Conservation (phyloP, 306 rosid species). For the Casuarina equisetifolia region DNA sequence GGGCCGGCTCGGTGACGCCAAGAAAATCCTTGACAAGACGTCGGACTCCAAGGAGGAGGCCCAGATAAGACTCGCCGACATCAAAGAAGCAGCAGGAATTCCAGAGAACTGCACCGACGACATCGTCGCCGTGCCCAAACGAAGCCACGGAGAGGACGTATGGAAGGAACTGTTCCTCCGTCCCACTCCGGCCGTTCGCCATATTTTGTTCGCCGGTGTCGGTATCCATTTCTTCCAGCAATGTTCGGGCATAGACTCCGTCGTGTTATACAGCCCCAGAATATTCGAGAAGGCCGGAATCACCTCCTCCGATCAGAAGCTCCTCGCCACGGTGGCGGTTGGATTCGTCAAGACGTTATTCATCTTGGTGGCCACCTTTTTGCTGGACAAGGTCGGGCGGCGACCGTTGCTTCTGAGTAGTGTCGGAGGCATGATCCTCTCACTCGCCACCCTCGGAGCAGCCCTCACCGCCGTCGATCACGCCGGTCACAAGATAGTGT, state of each 20-base stretch:
- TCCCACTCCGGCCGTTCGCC: conserved; percentile 70
- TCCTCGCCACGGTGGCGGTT: conserved; percentile 74
- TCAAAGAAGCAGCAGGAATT: conserved; percentile 70
- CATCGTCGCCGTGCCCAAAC: conserved; percentile 38
- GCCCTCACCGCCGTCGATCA: conserved; percentile 48
- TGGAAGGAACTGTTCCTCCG: conserved; percentile 66
- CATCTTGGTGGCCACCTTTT: conserved; percentile 70
- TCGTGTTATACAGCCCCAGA: conserved; percentile 69
- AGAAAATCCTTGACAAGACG: conserved; percentile 54
- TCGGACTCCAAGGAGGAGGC: conserved; percentile 67
- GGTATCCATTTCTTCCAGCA: conserved; percentile 85
- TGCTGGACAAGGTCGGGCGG: conserved; percentile 64
- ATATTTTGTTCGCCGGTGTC: conserved; percentile 51
- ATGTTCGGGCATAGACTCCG: conserved; percentile 70
- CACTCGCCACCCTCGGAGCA: conserved; percentile 36
- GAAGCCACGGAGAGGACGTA: conserved; percentile 52
- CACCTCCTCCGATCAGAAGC: not conserved
- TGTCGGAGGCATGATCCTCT: conserved; percentile 55
- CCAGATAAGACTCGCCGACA: conserved; percentile 49
- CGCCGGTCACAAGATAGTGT: conserved; percentile 1
- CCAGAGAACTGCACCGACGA: conserved; percentile 57
- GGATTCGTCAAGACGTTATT: conserved; percentile 59
- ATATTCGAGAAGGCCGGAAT: conserved; percentile 74
- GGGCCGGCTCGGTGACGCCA: conserved; percentile 75
- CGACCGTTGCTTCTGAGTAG: conserved; percentile 63